A percentile compares a stretch with the other conserved stretches of the same genome.
Evolutionary conservation across 495 filamentous ascomycete genomes (phyloP).

Genomic region (Sordaria brevicollis): DNA sequence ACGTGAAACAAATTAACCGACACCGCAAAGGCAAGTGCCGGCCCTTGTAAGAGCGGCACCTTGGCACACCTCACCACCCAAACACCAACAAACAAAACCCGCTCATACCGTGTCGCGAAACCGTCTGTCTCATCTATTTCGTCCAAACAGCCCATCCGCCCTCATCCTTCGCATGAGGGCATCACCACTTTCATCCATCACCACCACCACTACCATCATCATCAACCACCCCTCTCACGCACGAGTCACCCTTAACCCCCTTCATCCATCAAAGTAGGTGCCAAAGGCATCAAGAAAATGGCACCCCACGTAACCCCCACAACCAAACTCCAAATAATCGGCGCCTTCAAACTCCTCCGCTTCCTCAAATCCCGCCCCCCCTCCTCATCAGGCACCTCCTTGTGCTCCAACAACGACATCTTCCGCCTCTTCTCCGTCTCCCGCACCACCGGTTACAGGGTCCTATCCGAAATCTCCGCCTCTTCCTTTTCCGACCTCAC

Average conservation of each 20-base stretch:
- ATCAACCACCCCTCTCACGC: neutral
- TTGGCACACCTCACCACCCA: neutral
- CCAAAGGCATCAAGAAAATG: neutral
- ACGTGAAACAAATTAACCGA: neutral
- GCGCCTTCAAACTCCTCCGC: neutral
- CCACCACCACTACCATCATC: neutral
- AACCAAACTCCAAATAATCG: neutral
- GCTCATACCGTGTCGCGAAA: neutral
- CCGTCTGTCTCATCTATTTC: neutral
- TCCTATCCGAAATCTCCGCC: neutral
- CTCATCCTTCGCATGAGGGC: neutral
- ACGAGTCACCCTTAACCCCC: too few relatives aligned
- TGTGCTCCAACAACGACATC: neutral
- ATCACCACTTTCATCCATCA: too few relatives aligned
- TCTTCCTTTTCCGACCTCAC: neutral
- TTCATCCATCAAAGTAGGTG: too few relatives aligned
- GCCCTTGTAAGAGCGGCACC: neutral
- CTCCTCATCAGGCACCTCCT: too few relatives aligned
- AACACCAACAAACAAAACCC: neutral
- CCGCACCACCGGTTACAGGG: neutral
- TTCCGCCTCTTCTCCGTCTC: neutral
- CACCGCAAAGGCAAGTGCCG: neutral
- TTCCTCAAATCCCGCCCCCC: too few relatives aligned
- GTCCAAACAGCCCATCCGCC: neutral
- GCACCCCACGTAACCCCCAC: neutral